Evolutionary conservation across 345 rosid genomes (phyloP).

Genomic region (Eucalyptus regnans): DNA sequence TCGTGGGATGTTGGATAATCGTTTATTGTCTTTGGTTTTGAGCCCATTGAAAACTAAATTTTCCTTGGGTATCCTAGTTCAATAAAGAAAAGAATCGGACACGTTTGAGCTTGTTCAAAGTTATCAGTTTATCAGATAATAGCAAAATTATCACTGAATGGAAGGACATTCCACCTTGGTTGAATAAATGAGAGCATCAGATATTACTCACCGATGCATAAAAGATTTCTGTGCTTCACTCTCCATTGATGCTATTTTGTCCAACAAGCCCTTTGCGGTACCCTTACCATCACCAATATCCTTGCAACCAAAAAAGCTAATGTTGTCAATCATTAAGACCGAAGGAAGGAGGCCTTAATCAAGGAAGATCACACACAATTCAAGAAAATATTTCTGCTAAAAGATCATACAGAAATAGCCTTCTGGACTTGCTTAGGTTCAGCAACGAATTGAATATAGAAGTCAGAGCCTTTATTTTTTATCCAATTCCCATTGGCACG

Average conservation of each 20-base stretch:
- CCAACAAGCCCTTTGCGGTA: slow-evolving; percentile 69
- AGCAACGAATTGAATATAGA: slow-evolving; percentile 54
- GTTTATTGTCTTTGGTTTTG: neutral
- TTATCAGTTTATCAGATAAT: neutral
- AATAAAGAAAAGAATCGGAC: neutral
- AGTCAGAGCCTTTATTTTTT: slow-evolving; percentile 64
- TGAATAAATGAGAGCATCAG: neutral
- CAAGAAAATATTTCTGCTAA: neutral
- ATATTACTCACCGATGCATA: slow-evolving; percentile 83
- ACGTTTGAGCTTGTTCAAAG: neutral
- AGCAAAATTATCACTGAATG: neutral
- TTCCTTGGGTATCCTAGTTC: neutral
- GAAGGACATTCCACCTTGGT: neutral
- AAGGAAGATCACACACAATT: neutral
- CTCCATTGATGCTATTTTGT: slow-evolving; percentile 68
- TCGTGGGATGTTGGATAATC: neutral
- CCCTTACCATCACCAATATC: slow-evolving; percentile 74
- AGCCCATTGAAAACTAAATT: neutral
- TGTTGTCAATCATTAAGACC: neutral
- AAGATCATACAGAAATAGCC: slow-evolving; percentile 27
- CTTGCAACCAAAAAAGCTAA: slow-evolving; percentile 8
- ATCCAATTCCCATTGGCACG: slow-evolving; percentile 68
- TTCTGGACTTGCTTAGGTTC: slow-evolving; percentile 46
- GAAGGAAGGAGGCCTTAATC: neutral
- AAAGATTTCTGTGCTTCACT: slow-evolving; percentile 96